Base-by-base conservation (phyloP, 2,329 filamentous ascomycete species). In the Aureobasidium vineae region DNA sequence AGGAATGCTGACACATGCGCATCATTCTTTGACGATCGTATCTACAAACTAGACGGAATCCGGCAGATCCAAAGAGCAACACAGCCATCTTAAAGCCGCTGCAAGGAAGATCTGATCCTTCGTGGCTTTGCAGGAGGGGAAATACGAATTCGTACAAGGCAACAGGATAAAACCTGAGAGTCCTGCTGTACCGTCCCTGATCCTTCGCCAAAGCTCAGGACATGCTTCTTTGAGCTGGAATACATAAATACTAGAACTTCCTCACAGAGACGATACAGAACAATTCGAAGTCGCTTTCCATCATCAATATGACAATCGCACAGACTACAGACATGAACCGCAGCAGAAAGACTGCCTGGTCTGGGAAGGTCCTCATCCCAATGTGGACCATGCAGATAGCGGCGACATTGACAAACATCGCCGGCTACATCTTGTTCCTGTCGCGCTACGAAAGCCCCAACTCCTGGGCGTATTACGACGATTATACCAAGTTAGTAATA, bases 281-380 rank as follows among this genome's bases (percentile, higher is more conserved):
- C n/a, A 23, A 13, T n/a, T 26, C 26, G 5, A 11, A 33, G 7
- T 5, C 7, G 16, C 16, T 31, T 19, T n/a, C 4, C 26, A 38
- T 10, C 8, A n/a, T 23, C 31, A 23, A 23, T 5, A 63, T 63
- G 59, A 28, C 45, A 38, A 40, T 13, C 2, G 7, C 23, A 13
- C 11, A 36, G 5, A 19, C 13, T 8, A n/a, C 45, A 28, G 11
- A 50, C 10, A 36, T 38, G 31, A 7, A 33, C 1, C 7, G 10
- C 13, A 41, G 38, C 43, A 61, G 28, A 31, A 63, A 63, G 33
- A 50, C 36, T 16, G 59, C 59, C 8, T 63, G 43, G 43, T 52
- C 45, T 63, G 45, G 59, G 8, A 63, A 52, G 23, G 59, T 63
- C 8, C 36, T 63, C 7, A 50, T 50, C 3, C 59, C 59, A 15